Base-by-base conservation (phyloP, 768 basidiomycete genomes). In the Kwoniella bestiolae region DNA sequence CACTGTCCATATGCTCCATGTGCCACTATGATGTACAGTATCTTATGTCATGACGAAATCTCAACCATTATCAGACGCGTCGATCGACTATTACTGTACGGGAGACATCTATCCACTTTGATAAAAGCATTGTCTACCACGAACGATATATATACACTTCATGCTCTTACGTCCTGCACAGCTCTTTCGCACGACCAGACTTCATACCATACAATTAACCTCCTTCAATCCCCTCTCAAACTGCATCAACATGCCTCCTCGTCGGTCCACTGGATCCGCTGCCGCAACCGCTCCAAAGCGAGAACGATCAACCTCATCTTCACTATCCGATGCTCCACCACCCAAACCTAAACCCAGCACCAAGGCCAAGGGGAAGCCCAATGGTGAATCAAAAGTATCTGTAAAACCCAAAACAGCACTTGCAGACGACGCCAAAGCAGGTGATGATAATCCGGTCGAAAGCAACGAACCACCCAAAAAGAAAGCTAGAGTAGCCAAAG, bases 401-500 rank as follows among this genome's bases (percentile, higher is more conserved):
- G 51, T 31, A 38, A 45, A 58, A 29, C 38, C 56, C 23, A 53
- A 53, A 16, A 58, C 55, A 26, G 63, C 47, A n/a, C 11, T 41
- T 16, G 56, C 56, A 8, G 53, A 65, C 7, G 49, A 56, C 51
- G 56, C 47, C 3, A 65, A 46, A 38, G 35, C 45, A 35, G 53
- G 38, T 11, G 50, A 56, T 29, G 62, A 38, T 34, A 50, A 63
- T 21, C 34, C 47, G 6, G 60, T 45, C 6, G 64, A 60, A 34
- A 55, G 50, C n/a, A n/a, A n/a, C 9, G 68, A 65, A 26, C 66
- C 61, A 26, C 46, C 59, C 16, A 41, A 63, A 16, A 75, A 75
- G 56, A 72, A 67, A 50, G 57, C 72, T 53, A 25, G 60, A 52
- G 45, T 45, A 26, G 56, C 70, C n/a, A 73, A 73, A 66, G 66